Conservation (phyloP, 805 yeast species). For the Hanseniaspora pseudoguilliermondii region DNA sequence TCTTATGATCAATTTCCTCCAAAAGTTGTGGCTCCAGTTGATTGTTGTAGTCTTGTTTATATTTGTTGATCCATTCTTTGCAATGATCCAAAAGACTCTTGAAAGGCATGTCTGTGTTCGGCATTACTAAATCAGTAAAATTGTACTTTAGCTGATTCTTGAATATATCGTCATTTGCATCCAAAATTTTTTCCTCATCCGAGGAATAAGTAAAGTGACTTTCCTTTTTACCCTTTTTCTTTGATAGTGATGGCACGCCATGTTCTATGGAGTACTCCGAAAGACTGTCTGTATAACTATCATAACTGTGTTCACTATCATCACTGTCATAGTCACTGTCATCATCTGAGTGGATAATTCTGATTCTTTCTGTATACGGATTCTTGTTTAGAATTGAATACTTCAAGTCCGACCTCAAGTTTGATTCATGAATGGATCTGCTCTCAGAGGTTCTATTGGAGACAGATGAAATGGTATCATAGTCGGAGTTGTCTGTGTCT, state of each 20-base stretch:
- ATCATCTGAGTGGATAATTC: background rate
- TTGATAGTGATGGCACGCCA: background rate
- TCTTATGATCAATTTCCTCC: conserved; percentile 5
- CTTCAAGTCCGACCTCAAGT: conserved; percentile 3
- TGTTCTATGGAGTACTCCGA: background rate
- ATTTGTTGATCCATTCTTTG: conserved; percentile 4
- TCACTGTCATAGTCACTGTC: background rate
- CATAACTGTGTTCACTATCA: background rate
- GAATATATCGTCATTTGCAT: conserved; percentile 7
- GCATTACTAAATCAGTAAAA: conserved; percentile 7
- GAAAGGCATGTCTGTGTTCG: conserved; percentile 4
- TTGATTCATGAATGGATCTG: conserved; percentile 8
- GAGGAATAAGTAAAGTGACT: background rate
- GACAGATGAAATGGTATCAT: background rate
- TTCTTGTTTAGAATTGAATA: conserved; percentile 5
- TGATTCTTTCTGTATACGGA: conserved; percentile 6
- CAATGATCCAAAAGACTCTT: background rate
- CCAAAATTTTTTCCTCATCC: conserved; percentile 9
- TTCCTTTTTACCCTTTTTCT: background rate
- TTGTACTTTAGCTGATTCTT: background rate
- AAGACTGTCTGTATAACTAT: background rate
- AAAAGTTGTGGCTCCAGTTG: background rate
- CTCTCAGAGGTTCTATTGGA: background rate
- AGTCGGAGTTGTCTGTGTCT: conserved; percentile 4
- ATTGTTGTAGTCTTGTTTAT: conserved; percentile 4